Percentiles rank a stretch among this genome's conserved stretches.
These are phyloP conservation scores for Fusarium oligoseptatum DNA, from an alignment of 2,329 filamentous ascomycete species.

Conservation along the genomic window DNA sequence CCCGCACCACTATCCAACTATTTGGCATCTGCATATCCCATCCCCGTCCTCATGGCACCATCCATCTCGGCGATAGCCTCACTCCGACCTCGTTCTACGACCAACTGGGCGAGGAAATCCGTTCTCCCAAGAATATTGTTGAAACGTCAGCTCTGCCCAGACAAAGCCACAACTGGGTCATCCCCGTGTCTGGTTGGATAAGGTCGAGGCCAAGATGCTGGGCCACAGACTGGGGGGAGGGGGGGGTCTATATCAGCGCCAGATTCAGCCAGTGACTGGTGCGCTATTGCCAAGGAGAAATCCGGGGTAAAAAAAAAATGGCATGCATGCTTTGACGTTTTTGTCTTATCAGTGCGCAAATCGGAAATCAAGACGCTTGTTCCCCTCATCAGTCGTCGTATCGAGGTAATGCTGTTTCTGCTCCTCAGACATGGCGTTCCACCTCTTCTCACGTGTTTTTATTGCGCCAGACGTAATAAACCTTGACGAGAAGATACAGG, in stretches of 20 bases:
- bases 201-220: not conserved
- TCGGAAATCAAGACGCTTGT: conserved; percentile 29
- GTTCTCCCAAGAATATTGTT: not conserved
- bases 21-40: conserved; percentile 19
- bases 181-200: not conserved
- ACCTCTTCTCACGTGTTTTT: conserved; percentile 16
- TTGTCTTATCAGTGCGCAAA: conserved; percentile 26
- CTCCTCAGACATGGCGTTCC: conserved; percentile 24
- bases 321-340: conserved; percentile 3
- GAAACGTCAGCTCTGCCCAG: not conserved
- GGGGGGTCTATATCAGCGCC: conserved; percentile 2
- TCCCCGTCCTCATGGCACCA: conserved; percentile 20
- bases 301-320: conserved; percentile 15
- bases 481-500: conserved; percentile 57
- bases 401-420: conserved; percentile 5
- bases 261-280: not conserved
- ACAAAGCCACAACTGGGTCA: not conserved
- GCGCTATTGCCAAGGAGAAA: conserved; percentile 4
- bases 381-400: conserved; percentile 28
- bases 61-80: conserved; percentile 35
- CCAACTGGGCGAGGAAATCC: not conserved
- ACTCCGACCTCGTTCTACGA: conserved; percentile 18
- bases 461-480: conserved; percentile 57
- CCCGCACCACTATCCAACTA: conserved; percentile 24
- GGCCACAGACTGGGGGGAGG: not conserved